Evolutionary conservation across 352 stramenopile genomes (phyloP).

Genomic region (Phytophthora meadii): DNA sequence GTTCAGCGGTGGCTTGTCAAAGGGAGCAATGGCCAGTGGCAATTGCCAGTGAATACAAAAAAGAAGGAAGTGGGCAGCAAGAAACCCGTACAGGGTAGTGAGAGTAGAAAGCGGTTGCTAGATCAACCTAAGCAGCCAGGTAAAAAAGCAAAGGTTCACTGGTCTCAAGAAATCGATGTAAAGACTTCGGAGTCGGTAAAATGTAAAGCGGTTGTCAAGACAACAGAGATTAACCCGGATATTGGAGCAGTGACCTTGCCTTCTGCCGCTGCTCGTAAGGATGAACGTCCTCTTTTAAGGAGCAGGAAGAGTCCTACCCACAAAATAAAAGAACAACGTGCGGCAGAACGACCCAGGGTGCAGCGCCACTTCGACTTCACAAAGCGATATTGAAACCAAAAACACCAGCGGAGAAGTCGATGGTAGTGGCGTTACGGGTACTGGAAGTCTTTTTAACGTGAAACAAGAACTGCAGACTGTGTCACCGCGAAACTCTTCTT

Average conservation of each 20-base stretch:
- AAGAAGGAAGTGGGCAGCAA: constrained; percentile 3
- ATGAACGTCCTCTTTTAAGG: not conserved
- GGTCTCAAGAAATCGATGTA: not conserved
- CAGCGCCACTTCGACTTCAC: not conserved
- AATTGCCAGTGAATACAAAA: not conserved
- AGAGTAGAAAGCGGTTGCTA: not conserved
- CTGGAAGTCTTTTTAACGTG: not conserved
- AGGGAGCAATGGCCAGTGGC: constrained; percentile 16
- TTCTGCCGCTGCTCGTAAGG: not conserved
- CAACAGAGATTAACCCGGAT: not conserved
- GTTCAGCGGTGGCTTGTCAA: constrained; percentile 19
- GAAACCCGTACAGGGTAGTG: not conserved
- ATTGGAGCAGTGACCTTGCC: not conserved
- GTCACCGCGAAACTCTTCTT: too few species aligned
- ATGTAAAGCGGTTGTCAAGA: not conserved
- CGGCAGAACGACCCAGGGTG: not conserved
- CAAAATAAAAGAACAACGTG: not conserved
- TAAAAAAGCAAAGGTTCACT: not conserved
- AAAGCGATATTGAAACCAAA: not conserved
- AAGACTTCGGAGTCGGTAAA: too few species aligned
- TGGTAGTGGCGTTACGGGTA: not conserved
- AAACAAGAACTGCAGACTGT: not conserved
- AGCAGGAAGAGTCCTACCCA: not conserved
- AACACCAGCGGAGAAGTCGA: not conserved
- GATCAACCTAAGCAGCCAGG: not conserved